A percentile compares a stretch with the other conserved stretches of the same genome.
Evolutionary conservation across 352 stramenopile species (phyloP).

Genomic region (Pythium periplocum): DNA sequence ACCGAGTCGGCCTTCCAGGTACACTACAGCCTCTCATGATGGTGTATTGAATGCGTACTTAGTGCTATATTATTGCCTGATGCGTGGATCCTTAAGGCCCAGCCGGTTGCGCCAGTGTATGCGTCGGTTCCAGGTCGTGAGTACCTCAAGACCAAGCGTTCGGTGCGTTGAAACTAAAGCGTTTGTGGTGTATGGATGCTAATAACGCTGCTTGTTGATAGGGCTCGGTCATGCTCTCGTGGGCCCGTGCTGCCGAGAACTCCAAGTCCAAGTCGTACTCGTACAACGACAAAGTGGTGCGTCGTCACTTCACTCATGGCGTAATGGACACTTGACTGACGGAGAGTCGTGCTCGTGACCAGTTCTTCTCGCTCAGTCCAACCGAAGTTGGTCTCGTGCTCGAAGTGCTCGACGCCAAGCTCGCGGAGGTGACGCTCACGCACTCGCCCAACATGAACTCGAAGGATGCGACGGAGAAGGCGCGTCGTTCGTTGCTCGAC

Average conservation of each 20-base stretch:
- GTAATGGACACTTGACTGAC: neutral
- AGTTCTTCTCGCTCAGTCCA: conserved; percentile 81
- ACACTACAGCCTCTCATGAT: neutral
- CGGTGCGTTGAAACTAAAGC: conserved; percentile 24
- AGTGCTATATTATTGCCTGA: neutral
- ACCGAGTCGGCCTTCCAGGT: conserved; percentile 71
- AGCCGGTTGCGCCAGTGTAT: conserved; percentile 66
- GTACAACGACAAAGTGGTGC: conserved; percentile 78
- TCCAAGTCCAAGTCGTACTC: conserved; percentile 73
- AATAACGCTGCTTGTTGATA: conserved; percentile 18
- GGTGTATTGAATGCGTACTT: neutral
- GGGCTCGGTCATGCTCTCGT: conserved; percentile 82
- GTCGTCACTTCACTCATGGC: neutral
- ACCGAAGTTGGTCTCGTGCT: conserved; percentile 74
- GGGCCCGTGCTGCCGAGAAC: conserved; percentile 60
- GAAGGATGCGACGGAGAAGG: conserved; percentile 39
- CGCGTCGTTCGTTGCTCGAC: conserved; percentile 35
- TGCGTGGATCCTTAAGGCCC: conserved; percentile 21
- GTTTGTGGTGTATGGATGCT: neutral
- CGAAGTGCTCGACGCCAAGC: conserved; percentile 65
- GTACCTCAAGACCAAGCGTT: conserved; percentile 81
- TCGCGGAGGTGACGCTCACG: conserved; percentile 57
- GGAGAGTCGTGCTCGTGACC: neutral
- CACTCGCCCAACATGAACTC: conserved; percentile 82
- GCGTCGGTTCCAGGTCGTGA: conserved; percentile 30